Percentiles rank a stretch among this genome's conserved stretches.
These are phyloP conservation scores for Candida silvatica DNA, from an alignment of 805 yeast species.

Conservation along the genomic window DNA sequence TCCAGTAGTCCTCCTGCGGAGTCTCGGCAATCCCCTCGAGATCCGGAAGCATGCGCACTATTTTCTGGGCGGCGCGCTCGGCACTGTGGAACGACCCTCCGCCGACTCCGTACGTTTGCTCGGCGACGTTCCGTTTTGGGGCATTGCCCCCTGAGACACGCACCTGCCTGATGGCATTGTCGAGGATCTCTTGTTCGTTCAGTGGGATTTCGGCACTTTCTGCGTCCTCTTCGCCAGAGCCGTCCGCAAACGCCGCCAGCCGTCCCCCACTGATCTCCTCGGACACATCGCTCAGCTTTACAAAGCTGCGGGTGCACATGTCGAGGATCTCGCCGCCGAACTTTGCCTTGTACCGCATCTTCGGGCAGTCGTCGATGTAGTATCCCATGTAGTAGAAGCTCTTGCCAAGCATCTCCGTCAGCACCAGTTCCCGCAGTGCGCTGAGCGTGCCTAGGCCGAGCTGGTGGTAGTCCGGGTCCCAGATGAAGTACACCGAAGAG, in stretches of 20 bases:
- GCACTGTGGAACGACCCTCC: constrained; percentile 20
- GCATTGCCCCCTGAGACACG: constrained; percentile 3
- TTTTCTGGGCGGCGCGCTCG: constrained; percentile 2
- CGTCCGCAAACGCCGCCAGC: constrained; percentile 2
- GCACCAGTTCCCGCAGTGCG: constrained; percentile 59
- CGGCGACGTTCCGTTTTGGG: constrained; percentile 21
- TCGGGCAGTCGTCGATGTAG: constrained; percentile 68
- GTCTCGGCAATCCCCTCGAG: constrained; percentile 9
- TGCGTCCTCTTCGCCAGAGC: too few relatives aligned
- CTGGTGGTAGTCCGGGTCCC: constrained; percentile 73
- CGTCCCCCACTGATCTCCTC: constrained; percentile 21
- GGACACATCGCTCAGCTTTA: constrained; percentile 26
- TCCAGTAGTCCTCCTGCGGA: constrained; percentile 8
- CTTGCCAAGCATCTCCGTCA: constrained; percentile 37
- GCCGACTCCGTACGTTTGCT: constrained; percentile 28
- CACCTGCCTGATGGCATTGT: constrained; percentile 7
- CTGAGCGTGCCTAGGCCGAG: constrained; percentile 72
- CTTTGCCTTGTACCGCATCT: constrained; percentile 74
- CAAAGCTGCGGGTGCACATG: constrained; percentile 36
- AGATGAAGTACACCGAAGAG: constrained; percentile 80
- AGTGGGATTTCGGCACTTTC: constrained; percentile 8
- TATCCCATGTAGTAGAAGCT: constrained; percentile 73
- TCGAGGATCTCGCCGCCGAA: constrained; percentile 74
- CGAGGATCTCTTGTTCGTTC: constrained; percentile 8
- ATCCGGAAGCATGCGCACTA: constrained; percentile 4